A percentile compares a stretch with the other conserved stretches of the same genome.
These are phyloP conservation scores for Amanita pseudoporphyria DNA, from an alignment of 768 basidiomycete genomes.

Conservation along the genomic window DNA sequence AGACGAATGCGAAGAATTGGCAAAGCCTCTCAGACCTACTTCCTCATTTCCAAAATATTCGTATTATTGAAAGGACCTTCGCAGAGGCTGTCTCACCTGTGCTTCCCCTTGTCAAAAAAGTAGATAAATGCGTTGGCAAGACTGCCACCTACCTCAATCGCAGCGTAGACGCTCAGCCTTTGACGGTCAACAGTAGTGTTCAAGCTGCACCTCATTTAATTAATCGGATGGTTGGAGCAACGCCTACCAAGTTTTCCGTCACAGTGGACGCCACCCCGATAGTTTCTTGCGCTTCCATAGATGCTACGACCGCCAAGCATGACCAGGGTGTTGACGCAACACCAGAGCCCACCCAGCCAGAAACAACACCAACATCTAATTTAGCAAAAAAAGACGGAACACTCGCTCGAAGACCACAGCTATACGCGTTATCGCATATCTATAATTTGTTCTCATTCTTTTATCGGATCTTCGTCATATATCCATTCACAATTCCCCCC, in stretches of 20 bases:
- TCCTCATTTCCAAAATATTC: conserved; percentile 63
- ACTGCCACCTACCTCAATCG: conserved; percentile 21
- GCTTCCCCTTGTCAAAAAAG: conserved; percentile 19
- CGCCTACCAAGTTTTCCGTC: conserved; percentile 19
- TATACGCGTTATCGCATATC: conserved; percentile 19
- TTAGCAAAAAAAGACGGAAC: conserved; percentile 22
- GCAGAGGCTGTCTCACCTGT: conserved; percentile 13
- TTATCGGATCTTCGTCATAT: conserved; percentile 36
- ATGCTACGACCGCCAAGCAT: conserved; percentile 36
- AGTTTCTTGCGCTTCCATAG: conserved; percentile 25
- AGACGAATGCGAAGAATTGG: conserved; percentile 60
- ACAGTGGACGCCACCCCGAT: conserved; percentile 19
- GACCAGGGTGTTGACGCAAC: conserved; percentile 24
- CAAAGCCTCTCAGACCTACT: conserved; percentile 58
- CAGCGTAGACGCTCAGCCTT: conserved; percentile 22
- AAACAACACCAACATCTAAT: conserved; percentile 14
- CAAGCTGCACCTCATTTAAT: conserved; percentile 28
- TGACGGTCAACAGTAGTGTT: conserved; percentile 21
- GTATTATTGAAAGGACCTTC: conserved; percentile 49
- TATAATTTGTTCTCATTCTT: conserved; percentile 36
- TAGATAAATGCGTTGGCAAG: conserved; percentile 42
- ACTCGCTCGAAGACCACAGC: conserved; percentile 11
- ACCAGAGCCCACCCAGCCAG: conserved; percentile 24
- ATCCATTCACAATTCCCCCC: conserved; percentile 42
- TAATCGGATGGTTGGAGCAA: conserved; percentile 24